Evolutionary conservation across 1,284 basidiomycete genomes (phyloP).

Genomic region (Irpex rosettiformis): DNA sequence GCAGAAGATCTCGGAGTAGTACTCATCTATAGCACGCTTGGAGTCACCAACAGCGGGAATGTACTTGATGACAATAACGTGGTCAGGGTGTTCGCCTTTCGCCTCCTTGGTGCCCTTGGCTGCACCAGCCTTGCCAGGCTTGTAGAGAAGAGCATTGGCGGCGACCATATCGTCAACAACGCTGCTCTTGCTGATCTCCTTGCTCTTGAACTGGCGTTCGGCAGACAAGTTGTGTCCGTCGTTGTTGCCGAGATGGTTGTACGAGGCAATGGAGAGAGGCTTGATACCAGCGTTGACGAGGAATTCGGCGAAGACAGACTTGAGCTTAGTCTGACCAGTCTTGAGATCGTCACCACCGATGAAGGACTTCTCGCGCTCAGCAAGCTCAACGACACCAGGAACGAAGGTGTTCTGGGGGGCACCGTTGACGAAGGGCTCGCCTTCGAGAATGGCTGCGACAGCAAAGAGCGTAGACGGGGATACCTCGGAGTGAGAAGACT

Average conservation of each 20-base stretch:
- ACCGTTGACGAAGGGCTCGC: conserved; percentile 94
- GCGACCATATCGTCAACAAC: conserved; percentile 98
- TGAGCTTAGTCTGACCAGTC: conserved; percentile 91
- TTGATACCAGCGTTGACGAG: conserved; percentile 99
- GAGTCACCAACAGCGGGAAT: conserved; percentile 94
- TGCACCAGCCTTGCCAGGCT: conserved; percentile 58
- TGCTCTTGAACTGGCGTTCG: conserved; percentile 95
- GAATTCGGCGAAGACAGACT: conserved; percentile 96
- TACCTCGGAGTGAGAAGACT: conserved; percentile 85
- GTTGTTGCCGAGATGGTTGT: conserved; percentile 99
- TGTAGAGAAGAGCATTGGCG: conserved; percentile 89
- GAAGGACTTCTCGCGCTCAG: conserved; percentile 87
- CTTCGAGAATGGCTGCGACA: conserved; percentile 93
- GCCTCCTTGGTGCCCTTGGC: conserved; percentile 60
- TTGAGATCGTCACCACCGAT: conserved; percentile 99
- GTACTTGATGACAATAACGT: conserved; percentile 95
- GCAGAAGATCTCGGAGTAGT: conserved; percentile 92
- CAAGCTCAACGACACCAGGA: conserved; percentile 91
- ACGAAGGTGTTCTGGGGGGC: conserved; percentile 99
- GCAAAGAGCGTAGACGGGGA: conserved; percentile 96
- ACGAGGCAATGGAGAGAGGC: conserved; percentile 93
- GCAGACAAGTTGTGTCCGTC: conserved; percentile 92
- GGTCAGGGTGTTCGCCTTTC: conserved; percentile 95
- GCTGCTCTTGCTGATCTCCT: conserved; percentile 96
- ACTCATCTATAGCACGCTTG: conserved; percentile 98